Conservation (phyloP, 306 rosid genomes). For the Lablab purpureus region DNA sequence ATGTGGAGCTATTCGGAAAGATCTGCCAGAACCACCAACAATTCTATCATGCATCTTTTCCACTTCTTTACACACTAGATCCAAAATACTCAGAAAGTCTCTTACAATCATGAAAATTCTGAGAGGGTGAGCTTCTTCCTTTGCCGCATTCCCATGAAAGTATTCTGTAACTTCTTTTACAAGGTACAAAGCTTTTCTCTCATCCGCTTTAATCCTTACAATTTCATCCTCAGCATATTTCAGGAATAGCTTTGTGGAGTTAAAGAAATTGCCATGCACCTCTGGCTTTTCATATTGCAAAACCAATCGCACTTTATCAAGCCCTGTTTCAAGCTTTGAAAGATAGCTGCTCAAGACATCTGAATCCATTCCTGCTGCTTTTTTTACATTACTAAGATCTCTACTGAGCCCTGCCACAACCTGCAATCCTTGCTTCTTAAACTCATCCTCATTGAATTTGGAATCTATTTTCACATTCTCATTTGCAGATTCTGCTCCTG, state of each 20-base stretch:
- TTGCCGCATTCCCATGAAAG: slow-evolving; percentile 87
- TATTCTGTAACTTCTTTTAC: slow-evolving; percentile 92
- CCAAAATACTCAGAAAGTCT: slow-evolving; percentile 82
- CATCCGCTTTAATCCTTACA: slow-evolving; percentile 70
- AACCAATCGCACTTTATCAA: slow-evolving; percentile 79
- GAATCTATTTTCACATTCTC: slow-evolving; percentile 54
- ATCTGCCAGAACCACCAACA: slow-evolving; percentile 82
- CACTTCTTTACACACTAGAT: slow-evolving; percentile 96
- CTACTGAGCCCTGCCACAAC: slow-evolving; percentile 91
- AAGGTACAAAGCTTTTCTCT: slow-evolving; percentile 74
- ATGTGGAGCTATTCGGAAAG: slow-evolving; percentile 79
- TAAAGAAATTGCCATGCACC: slow-evolving; percentile 71
- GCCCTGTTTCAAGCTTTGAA: slow-evolving; percentile 92
- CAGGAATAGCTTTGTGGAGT: slow-evolving; percentile 77
- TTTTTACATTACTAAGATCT: slow-evolving; percentile 83
- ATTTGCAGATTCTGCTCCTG: slow-evolving; percentile 62
- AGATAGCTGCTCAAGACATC: slow-evolving; percentile 91
- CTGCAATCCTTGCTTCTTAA: slow-evolving; percentile 85
- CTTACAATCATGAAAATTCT: slow-evolving; percentile 95
- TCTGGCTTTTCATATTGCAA: slow-evolving; percentile 79
- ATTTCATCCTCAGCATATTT: slow-evolving; percentile 88
- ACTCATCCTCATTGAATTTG: slow-evolving; percentile 70
- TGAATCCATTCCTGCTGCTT: slow-evolving; percentile 98
- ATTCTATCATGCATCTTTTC: slow-evolving; percentile 86
- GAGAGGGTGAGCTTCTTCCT: slow-evolving; percentile 96